A percentile compares a stretch with the other conserved stretches of the same genome.
Evolutionary conservation across 495 filamentous ascomycete genomes (phyloP).

Genomic region (Tuber umbilicatum): DNA sequence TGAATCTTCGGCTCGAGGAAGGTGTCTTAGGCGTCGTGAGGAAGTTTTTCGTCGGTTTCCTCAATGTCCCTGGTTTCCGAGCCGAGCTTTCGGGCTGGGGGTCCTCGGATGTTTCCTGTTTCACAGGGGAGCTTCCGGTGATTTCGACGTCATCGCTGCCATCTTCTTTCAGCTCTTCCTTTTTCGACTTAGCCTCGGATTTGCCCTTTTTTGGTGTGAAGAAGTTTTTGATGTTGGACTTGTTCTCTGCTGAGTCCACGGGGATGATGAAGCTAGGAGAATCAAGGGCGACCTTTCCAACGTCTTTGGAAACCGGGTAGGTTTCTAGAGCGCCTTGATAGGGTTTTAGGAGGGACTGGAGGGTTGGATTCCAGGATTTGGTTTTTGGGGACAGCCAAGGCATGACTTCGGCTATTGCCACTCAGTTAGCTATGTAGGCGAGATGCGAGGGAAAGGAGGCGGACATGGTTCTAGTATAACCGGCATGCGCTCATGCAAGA

Average conservation of each 20-base stretch:
- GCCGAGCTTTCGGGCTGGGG: not conserved
- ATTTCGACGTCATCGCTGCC: not conserved
- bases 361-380: slow-evolving; percentile 65
- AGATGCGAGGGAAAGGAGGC: slow-evolving; percentile 83
- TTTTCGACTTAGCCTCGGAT: slow-evolving; percentile 44
- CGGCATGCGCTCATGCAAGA: slow-evolving; percentile 92
- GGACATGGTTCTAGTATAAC: slow-evolving; percentile 76
- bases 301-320: slow-evolving; percentile 79
- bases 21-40: not conserved
- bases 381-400: slow-evolving; percentile 73
- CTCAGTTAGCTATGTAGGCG: slow-evolving; percentile 50
- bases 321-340: slow-evolving; percentile 73
- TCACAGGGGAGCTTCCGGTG: not conserved
- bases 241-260: slow-evolving; percentile 74
- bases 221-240: slow-evolving; percentile 87
- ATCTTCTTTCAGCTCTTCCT: slow-evolving; percentile 10
- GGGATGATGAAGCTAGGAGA: slow-evolving; percentile 75
- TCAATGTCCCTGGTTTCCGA: slow-evolving; percentile 6
- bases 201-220: slow-evolving; percentile 50
- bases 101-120: not conserved
- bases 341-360: slow-evolving; percentile 70
- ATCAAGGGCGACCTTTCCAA: slow-evolving; percentile 94
- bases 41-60: slow-evolving; percentile 1
- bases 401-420: slow-evolving; percentile 54
- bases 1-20: slow-evolving; percentile 3